phyloP scores from a whole-genome alignment of 805 yeast genomes.

The Ogataea pini region DNA sequence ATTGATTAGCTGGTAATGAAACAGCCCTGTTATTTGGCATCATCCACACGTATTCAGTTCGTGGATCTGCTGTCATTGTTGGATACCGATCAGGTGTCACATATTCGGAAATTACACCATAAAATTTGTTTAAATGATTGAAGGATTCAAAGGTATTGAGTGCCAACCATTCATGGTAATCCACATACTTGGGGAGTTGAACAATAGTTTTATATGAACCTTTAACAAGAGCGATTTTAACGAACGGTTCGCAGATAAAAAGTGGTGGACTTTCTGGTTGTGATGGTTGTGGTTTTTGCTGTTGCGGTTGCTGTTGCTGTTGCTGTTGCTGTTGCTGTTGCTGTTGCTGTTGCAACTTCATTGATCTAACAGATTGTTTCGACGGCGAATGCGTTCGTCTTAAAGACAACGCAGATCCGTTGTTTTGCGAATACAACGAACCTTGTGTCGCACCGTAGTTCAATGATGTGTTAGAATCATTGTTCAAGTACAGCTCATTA shows the following conservation, averaged over 20 bases:
- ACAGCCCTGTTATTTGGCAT: conserved; percentile 69
- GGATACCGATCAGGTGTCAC: conserved; percentile 89
- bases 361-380: conserved; percentile 42
- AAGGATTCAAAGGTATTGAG: conserved; percentile 87
- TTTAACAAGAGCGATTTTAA: conserved; percentile 89
- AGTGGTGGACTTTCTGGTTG: conserved; percentile 47
- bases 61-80: conserved; percentile 95
- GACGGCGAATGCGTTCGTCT: conserved; percentile 50
- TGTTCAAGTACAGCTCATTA: conserved; percentile 26
- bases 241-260: conserved; percentile 89
- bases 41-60: conserved; percentile 87
- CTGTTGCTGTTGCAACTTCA: conserved; percentile 20
- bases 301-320: conserved; percentile 32
- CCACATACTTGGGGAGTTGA: conserved; percentile 92
- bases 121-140: conserved; percentile 82
- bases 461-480: conserved; percentile 25
- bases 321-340: conserved; percentile 22
- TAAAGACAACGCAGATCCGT: conserved; percentile 49
- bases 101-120: conserved; percentile 87
- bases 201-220: conserved; percentile 97
- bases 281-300: conserved; percentile 19
- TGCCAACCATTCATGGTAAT: conserved; percentile 94
- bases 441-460: conserved; percentile 17
- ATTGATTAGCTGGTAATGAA: conserved; percentile 88
- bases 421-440: conserved; percentile 39